phyloP scores from a whole-genome alignment of 2,329 filamentous ascomycete species.

The Lasiodiplodia citricola region DNA sequence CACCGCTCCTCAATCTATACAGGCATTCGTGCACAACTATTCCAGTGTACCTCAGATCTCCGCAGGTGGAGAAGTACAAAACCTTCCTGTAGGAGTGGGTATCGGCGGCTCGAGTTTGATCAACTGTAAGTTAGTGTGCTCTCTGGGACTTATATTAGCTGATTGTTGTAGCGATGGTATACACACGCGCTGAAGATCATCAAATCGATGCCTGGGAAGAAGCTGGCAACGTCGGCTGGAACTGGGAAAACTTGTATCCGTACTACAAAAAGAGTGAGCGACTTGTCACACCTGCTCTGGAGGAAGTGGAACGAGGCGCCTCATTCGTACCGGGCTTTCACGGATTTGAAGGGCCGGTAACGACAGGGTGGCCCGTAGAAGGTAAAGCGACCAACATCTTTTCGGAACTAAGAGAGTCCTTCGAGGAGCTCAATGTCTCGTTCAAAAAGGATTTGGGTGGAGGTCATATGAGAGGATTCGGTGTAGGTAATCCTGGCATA shows the following conservation, averaged over 20 bases:
- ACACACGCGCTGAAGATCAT: slow-evolving; percentile 38
- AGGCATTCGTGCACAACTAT: slow-evolving; percentile 49
- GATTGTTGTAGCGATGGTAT: slow-evolving; percentile 38
- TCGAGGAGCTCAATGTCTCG: slow-evolving; percentile 32
- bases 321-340: slow-evolving; percentile 33
- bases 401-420: slow-evolving; percentile 30
- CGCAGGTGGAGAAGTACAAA: slow-evolving; percentile 31
- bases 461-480: slow-evolving; percentile 37
- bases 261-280: slow-evolving; percentile 46
- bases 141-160: not conserved
- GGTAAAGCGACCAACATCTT: slow-evolving; percentile 9
- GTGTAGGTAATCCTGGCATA: slow-evolving; percentile 46
- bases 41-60: slow-evolving; percentile 47
- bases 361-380: slow-evolving; percentile 25
- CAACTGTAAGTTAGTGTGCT: slow-evolving; percentile 39
- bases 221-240: slow-evolving; percentile 46
- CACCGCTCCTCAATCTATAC: slow-evolving; percentile 29
- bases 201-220: slow-evolving; percentile 48
- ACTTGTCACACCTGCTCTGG: slow-evolving; percentile 35
- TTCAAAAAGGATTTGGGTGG: slow-evolving; percentile 36
- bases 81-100: slow-evolving; percentile 45
- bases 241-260: slow-evolving; percentile 39
- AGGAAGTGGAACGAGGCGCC: slow-evolving; percentile 36
- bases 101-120: slow-evolving; percentile 51
- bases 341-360: slow-evolving; percentile 33